A percentile compares a stretch with the other conserved stretches of the same genome.
Evolutionary conservation across 78 protist species (phyloP).

Genomic region (Isochrysis galbana): DNA sequence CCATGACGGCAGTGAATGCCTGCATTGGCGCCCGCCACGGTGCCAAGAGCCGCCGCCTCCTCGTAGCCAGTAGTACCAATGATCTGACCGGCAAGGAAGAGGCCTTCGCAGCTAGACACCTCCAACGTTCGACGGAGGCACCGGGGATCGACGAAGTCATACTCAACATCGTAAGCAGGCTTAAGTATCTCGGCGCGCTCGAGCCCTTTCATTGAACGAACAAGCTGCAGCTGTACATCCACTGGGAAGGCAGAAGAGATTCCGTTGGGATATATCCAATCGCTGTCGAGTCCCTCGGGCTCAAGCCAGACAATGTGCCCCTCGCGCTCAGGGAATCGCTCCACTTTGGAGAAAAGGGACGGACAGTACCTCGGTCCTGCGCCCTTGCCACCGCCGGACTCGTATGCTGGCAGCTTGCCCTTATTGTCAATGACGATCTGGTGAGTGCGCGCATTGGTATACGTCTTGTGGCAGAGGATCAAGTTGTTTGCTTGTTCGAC

Average conservation of each 20-base stretch:
- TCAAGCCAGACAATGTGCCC: conserved; percentile 85
- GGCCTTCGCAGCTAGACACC: background rate
- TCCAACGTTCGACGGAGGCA: conserved; percentile 73
- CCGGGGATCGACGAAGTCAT: conserved; percentile 88
- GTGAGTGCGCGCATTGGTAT: conserved; percentile 75
- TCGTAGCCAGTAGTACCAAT: conserved; percentile 94
- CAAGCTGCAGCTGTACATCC: conserved; percentile 70
- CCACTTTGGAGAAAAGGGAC: conserved; percentile 76
- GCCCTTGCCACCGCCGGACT: conserved; percentile 70
- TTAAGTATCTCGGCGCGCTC: conserved; percentile 60
- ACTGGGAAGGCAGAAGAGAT: conserved; percentile 83
- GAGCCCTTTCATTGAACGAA: conserved; percentile 75
- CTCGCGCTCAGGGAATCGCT: conserved; percentile 46
- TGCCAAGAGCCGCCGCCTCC: conserved; percentile 80
- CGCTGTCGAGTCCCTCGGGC: conserved; percentile 83
- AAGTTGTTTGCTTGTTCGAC: background rate
- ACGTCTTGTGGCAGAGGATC: conserved; percentile 73
- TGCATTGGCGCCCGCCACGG: conserved; percentile 91
- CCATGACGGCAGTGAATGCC: conserved; percentile 17
- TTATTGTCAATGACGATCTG: conserved; percentile 53
- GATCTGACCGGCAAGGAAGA: conserved; percentile 92
- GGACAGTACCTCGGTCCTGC: conserved; percentile 91
- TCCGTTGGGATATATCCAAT: conserved; percentile 91
- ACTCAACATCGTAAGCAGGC: conserved; percentile 92
- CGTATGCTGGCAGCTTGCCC: conserved; percentile 56